phyloP scores from a whole-genome alignment of 148 eudicot genomes.

The Agrostemma githago region DNA sequence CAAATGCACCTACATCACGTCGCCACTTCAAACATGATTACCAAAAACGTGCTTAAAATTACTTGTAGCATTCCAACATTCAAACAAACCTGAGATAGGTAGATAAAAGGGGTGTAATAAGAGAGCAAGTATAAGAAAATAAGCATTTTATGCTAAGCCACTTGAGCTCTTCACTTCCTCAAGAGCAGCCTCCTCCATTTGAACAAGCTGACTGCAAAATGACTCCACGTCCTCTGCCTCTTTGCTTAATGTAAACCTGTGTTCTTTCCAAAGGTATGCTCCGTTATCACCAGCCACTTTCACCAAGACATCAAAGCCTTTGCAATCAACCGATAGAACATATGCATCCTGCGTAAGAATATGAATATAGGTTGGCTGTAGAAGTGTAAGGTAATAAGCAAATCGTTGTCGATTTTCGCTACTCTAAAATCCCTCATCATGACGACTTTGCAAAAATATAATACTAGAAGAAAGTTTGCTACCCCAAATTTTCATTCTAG shows the following conservation, averaged over 20 bases:
- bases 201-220: slow-evolving; percentile 59
- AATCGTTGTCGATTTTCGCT: too few relatives aligned
- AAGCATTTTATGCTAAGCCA: slow-evolving; percentile 31
- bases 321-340: slow-evolving; percentile 61
- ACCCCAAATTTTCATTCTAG: too few relatives aligned
- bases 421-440: too few relatives aligned
- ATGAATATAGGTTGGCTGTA: too few relatives aligned
- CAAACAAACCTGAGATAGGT: background rate
- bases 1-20: too few relatives aligned
- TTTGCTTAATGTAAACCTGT: slow-evolving; percentile 48
- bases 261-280: slow-evolving; percentile 68
- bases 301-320: slow-evolving; percentile 73
- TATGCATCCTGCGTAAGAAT: slow-evolving; percentile 54
- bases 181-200: slow-evolving; percentile 82
- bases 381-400: too few relatives aligned
- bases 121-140: background rate
- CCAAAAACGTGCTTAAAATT: background rate
- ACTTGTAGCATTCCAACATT: background rate
- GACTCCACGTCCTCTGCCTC: slow-evolving; percentile 61
- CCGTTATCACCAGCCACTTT: slow-evolving; percentile 50
- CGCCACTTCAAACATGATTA: too few relatives aligned
- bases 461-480: too few relatives aligned
- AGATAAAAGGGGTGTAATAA: background rate
- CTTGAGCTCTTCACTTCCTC: slow-evolving; percentile 52
- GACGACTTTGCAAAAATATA: too few relatives aligned